A percentile compares a stretch with the other conserved stretches of the same genome.
These are phyloP conservation scores for Thelephora ganbajun DNA, from an alignment of 768 basidiomycete species.

Conservation along the genomic window DNA sequence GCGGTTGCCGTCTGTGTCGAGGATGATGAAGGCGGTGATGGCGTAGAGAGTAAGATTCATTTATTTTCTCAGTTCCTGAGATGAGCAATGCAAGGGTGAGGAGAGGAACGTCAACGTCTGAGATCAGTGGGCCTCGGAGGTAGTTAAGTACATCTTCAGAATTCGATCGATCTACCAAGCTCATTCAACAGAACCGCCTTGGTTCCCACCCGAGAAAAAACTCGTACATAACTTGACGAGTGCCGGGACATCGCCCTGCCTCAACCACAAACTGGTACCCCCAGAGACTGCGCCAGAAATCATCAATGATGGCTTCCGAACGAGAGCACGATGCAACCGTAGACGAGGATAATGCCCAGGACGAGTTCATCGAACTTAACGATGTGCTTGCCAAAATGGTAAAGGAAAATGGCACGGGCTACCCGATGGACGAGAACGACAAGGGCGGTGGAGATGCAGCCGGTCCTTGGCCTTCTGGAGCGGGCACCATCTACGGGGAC, in stretches of 20 bases:
- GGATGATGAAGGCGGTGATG: conserved; percentile 74
- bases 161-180: no score
- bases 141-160: no score
- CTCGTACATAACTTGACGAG: no score
- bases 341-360: conserved; percentile 31
- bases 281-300: neutral
- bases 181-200: no score
- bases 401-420: conserved; percentile 40
- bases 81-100: no score
- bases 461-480: neutral
- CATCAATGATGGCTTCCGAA: conserved; percentile 15
- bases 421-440: conserved; percentile 56
- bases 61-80: neutral
- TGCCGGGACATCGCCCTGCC: neutral
- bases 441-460: conserved; percentile 10
- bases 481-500: conserved; percentile 27
- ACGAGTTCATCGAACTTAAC: conserved; percentile 49
- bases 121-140: no score
- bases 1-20: conserved; percentile 92
- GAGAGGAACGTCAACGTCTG: no score
- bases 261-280: neutral
- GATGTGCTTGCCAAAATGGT: conserved; percentile 52
- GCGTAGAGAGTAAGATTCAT: conserved; percentile 85
- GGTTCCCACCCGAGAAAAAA: no score
- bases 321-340: conserved; percentile 18